Base-by-base conservation (phyloP, 352 stramenopile species). In the Nothophytophthora sp. region DNA sequence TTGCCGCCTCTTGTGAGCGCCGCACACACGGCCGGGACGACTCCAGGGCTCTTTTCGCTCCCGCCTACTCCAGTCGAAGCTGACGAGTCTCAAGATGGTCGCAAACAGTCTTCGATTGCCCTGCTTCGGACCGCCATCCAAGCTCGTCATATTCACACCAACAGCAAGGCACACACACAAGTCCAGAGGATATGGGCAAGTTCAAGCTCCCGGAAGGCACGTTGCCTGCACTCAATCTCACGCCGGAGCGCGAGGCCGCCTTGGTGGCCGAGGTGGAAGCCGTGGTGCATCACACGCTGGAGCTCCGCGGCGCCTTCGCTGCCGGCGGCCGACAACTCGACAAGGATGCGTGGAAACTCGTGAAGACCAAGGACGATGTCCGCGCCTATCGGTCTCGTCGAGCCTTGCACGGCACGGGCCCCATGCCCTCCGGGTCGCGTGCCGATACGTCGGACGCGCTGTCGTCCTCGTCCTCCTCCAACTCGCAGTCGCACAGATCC, bases 361-460 rank as follows among this genome's bases (percentile, higher is more conserved):
- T 76, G 7, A 71, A 69, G 33, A 55, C 49, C 49, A 66, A 61
- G 25, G 53, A 72, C 23, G 53, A 67, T 18, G 52, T 72, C 16
- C 47, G 46, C 4, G 42, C 63, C 18, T 76, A 61, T 39, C 57
- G 55, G 13, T 70, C 60, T 23, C 50, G 60, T 13, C 55, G 55
- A 12, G 48, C 55, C 0, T n/a, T 63, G 35, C 48, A 63, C 29
- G 55, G 48, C 5, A 29, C 16, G n/a, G n/a, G n/a, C 5, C n/a
- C n/a, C n/a, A n/a, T n/a, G n/a, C n/a, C n/a, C n/a, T 33, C 39
- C 27, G 27, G 28, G 25, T 5, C n/a, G 15, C 35, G 49, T 5
- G 32, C 41, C 15, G 46, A 62, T 11, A 16, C 23, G 9, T 37
- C 52, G 5, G 48, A 49, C 29, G 24, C 54, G 3, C 18, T 60